Conservation (phyloP, 2,329 filamentous ascomycete genomes). For the Septoria petroselini region DNA sequence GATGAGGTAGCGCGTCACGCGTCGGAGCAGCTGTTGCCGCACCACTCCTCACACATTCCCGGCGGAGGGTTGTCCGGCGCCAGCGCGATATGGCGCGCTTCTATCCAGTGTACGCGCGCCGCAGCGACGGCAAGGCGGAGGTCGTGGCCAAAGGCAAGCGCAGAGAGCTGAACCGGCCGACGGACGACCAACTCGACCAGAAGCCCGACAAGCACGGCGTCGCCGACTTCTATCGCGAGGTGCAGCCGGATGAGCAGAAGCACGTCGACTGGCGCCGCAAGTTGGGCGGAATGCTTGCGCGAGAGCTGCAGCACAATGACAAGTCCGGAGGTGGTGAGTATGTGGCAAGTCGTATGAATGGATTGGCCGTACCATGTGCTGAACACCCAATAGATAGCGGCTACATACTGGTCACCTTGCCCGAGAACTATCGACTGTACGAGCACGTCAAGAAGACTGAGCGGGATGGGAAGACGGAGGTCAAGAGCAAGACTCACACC, state of each 20-base stretch:
- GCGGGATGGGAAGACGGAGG: conserved; percentile 44
- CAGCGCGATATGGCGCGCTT: conserved; percentile 43
- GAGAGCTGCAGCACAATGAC: conserved; percentile 43
- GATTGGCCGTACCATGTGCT: conserved; percentile 5
- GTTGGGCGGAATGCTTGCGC: conserved; percentile 57
- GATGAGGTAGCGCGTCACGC: neutral
- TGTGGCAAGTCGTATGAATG: conserved; percentile 4
- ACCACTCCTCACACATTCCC: neutral
- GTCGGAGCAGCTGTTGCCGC: conserved; percentile 1
- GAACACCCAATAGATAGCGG: conserved; percentile 36
- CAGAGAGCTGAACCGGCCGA: conserved; percentile 53
- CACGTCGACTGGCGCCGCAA: conserved; percentile 58
- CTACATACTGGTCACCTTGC: conserved; percentile 54
- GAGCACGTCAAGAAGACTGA: conserved; percentile 55
- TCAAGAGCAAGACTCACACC: conserved; percentile 50
- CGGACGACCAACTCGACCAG: conserved; percentile 51
- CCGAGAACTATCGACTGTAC: conserved; percentile 57
- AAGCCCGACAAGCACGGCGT: conserved; percentile 53
- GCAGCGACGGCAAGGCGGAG: conserved; percentile 51
- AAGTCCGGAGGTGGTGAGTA: conserved; percentile 23
- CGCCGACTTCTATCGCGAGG: conserved; percentile 54
- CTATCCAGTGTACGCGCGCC: conserved; percentile 47
- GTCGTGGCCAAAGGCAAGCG: conserved; percentile 51
- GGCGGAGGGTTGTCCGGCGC: neutral
- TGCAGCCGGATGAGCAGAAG: conserved; percentile 52